These are phyloP conservation scores for Aphanomyces invadans DNA, from an alignment of 352 stramenopile genomes.

Conservation along the genomic window DNA sequence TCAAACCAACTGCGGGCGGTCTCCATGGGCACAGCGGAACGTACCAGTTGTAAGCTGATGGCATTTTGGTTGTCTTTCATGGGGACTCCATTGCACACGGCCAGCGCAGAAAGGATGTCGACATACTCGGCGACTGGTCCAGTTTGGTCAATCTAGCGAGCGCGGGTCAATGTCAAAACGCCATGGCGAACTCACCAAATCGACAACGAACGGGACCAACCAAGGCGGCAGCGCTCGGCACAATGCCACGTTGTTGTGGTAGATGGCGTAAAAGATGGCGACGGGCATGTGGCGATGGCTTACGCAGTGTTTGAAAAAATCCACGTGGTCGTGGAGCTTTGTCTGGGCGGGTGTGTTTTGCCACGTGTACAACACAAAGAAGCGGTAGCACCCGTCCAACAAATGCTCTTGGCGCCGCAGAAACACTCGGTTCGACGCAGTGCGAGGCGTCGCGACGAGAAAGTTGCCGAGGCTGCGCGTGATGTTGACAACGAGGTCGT, in stretches of 20 bases:
- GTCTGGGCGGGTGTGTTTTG: background rate
- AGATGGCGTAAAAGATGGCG: background rate
- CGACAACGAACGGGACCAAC: background rate
- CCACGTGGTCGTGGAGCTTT: background rate
- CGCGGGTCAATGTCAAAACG: background rate
- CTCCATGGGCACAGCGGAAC: background rate
- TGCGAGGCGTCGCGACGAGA: background rate
- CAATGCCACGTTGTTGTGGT: background rate
- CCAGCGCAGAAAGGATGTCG: background rate
- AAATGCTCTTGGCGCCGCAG: background rate
- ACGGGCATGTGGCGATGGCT: background rate
- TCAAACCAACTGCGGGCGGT: too few relatives aligned
- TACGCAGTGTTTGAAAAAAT: background rate
- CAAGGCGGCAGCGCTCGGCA: background rate
- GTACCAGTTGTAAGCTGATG: conserved; percentile 2
- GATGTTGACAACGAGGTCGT: background rate
- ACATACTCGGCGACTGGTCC: background rate
- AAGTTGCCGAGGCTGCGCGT: background rate
- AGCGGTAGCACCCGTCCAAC: background rate
- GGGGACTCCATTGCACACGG: background rate
- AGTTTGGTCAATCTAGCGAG: background rate
- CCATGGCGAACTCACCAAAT: background rate
- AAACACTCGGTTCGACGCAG: background rate
- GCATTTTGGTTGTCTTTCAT: conserved; percentile 14
- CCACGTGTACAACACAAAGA: background rate